Base-by-base conservation (phyloP, 805 yeast genomes). In the Lipomyces yamadae region DNA sequence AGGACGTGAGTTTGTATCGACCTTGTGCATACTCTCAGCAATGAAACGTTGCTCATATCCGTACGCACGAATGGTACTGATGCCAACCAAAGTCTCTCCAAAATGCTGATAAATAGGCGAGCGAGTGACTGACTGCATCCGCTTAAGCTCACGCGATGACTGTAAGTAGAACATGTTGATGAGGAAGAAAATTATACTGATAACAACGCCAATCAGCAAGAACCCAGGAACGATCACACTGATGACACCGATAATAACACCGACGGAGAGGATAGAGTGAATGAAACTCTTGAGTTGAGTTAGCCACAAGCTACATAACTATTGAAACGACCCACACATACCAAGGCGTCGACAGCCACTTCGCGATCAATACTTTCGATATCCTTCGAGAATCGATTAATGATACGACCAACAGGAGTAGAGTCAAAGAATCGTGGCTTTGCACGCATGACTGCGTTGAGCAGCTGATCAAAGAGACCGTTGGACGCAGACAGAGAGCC, bases 41-140 rank as follows among this genome's bases (percentile, higher is more conserved):
- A 92, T 83, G 77, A 94, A 94, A 73, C 96, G 83, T 62, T 88
- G 84, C 75, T 92, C 97, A 73, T 92, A 94, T 73, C 97, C 97
- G 78, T 91, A 94, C 2, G 99, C 99, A 78, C 99, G 88, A 72
- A 94, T 92, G 1, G 98, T 92, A 5, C 97, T 86, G 34, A 92
- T 91, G 75, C 99, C 99, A 52, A 86, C 88, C 73, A 94, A 82
- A 4, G 98, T 91, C 78, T 94, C 99, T 18, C 97, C 88, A 76
- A 94, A 95, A 76, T 93, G 98, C 79, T 94, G 98, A 78, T 92
- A 97, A 67, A 94, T 93, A 32, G 99, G 99, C 1, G 98, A 92
- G 77, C 91, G 90, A 15, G 96, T 86, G 60, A 91, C 85, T 0
- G 98, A 90, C 72, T 94, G 98, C 74, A 83, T 86, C 74, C 99